Evolutionary conservation across 2,329 filamentous ascomycete species (phyloP).

Genomic region (Ophiognomonia clavigignenti-juglandacearum): DNA sequence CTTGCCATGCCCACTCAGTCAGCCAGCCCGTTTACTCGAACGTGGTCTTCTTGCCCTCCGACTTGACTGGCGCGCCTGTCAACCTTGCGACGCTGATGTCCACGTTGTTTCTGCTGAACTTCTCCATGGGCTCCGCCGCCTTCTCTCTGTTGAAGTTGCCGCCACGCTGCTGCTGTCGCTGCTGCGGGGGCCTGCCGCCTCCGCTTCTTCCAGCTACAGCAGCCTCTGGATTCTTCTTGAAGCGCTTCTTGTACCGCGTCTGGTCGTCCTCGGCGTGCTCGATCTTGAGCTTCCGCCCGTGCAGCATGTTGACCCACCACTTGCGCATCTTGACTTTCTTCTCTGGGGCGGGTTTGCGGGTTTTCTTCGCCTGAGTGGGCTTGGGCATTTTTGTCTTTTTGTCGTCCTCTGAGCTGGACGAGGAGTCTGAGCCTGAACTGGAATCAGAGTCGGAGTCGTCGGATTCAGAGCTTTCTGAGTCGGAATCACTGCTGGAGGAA

Average conservation of each 20-base stretch:
- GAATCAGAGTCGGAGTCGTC: constrained; percentile 25
- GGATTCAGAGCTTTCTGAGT: constrained; percentile 18
- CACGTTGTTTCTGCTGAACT: constrained; percentile 33
- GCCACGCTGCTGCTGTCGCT: constrained; percentile 19
- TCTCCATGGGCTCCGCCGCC: constrained; percentile 19
- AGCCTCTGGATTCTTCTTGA: constrained; percentile 29
- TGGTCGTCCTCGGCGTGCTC: constrained; percentile 93
- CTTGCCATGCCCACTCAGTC: too few species aligned
- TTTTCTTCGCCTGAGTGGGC: constrained; percentile 18
- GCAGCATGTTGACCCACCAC: constrained; percentile 82
- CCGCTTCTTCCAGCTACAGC: too few species aligned
- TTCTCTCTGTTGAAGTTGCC: background rate
- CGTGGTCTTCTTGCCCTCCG: constrained; percentile 73
- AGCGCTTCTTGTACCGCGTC: constrained; percentile 88
- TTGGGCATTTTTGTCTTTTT: constrained; percentile 22
- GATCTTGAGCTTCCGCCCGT: constrained; percentile 76
- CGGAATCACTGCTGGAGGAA: constrained; percentile 10
- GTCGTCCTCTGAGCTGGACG: background rate
- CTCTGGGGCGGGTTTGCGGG: constrained; percentile 35
- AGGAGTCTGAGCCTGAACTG: background rate
- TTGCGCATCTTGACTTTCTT: constrained; percentile 57
- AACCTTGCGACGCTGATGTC: constrained; percentile 56
- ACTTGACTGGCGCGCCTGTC: constrained; percentile 74
- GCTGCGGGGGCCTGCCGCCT: background rate
- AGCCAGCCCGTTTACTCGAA: constrained; percentile 54